Evolutionary conservation across 345 rosid genomes (phyloP).

Genomic region (Citropsis articulata): DNA sequence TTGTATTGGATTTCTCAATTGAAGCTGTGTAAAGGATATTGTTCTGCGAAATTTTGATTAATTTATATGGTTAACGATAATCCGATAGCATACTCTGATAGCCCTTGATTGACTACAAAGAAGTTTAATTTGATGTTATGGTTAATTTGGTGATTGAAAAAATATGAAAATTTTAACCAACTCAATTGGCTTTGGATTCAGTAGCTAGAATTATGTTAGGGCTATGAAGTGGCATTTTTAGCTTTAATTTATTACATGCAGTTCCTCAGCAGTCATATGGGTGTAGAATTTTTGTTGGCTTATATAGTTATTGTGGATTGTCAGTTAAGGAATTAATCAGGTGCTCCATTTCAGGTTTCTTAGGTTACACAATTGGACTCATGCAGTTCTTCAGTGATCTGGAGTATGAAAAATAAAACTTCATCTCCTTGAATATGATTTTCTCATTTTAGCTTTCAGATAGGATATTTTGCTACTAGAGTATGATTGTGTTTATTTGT

Average conservation of each 20-base stretch:
- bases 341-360: neutral
- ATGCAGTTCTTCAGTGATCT: neutral
- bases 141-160: neutral
- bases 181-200: neutral
- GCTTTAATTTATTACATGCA: neutral
- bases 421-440: neutral
- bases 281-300: neutral
- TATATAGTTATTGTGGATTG: neutral
- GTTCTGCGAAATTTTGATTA: neutral
- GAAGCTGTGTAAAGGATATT: conserved; percentile 15
- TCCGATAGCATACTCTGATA: neutral
- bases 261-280: neutral
- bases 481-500: neutral
- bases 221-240: neutral
- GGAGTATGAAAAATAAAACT: neutral
- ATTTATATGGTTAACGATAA: neutral
- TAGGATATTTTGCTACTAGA: neutral
- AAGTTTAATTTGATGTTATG: neutral
- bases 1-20: conserved; percentile 4
- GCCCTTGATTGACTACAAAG: neutral
- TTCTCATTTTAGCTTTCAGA: neutral
- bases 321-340: neutral
- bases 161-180: neutral
- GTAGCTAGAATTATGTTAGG: neutral
- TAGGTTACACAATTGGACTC: neutral